These are phyloP conservation scores for Groenewaldozyma tartarivorans DNA, from an alignment of 805 yeast genomes.

Conservation along the genomic window DNA sequence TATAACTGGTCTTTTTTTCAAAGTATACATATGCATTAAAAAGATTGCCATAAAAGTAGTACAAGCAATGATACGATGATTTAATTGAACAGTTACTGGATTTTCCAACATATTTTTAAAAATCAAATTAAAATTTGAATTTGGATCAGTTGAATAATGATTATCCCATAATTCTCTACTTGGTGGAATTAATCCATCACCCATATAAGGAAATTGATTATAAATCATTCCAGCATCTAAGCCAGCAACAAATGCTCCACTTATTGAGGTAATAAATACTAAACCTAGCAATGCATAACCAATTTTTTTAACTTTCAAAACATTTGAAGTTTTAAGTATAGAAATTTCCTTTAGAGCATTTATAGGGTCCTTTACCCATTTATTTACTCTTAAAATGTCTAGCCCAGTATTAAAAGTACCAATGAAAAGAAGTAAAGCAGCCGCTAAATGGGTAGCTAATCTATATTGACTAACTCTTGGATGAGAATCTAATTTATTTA, in stretches of 20 bases:
- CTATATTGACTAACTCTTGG: constrained; percentile 98
- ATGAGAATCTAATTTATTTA: constrained; percentile 72
- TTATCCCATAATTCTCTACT: constrained; percentile 69
- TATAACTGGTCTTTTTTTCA: constrained; percentile 41
- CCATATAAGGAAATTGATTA: constrained; percentile 96
- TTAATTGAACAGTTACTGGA: constrained; percentile 90
- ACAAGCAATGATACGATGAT: constrained; percentile 78
- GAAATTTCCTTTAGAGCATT: constrained; percentile 45
- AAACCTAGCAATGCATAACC: constrained; percentile 52
- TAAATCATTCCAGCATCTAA: constrained; percentile 95
- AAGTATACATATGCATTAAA: constrained; percentile 62
- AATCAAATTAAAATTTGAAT: constrained; percentile 32
- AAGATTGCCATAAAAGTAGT: constrained; percentile 66
- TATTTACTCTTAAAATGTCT: constrained; percentile 66
- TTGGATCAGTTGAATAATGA: constrained; percentile 43
- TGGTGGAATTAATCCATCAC: constrained; percentile 61
- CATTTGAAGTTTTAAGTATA: constrained; percentile 50
- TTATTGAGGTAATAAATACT: constrained; percentile 85
- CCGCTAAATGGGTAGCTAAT: constrained; percentile 85
- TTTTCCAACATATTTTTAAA: constrained; percentile 94
- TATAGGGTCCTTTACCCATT: constrained; percentile 57
- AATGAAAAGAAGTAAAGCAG: constrained; percentile 79
- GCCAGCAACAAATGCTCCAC: constrained; percentile 98
- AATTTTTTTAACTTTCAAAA: constrained; percentile 47
- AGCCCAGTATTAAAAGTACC: constrained; percentile 89